A percentile compares a stretch with the other conserved stretches of the same genome.
phyloP scores from a whole-genome alignment of 257 asterid genomes.

The Linaria vulgaris region DNA sequence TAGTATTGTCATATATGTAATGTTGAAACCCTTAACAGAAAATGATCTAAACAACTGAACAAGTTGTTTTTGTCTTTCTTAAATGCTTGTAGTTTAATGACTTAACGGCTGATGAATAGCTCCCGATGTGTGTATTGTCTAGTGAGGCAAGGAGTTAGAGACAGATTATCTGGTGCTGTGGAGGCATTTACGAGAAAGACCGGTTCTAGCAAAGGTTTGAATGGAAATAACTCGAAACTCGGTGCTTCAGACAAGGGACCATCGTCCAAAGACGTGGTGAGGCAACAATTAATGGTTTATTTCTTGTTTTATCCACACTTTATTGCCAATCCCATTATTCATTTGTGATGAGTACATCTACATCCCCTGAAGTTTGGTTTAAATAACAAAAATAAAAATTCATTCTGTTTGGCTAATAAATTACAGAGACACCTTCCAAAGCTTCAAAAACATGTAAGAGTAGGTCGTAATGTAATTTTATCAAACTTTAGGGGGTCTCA shows the following conservation, averaged over 20 bases:
- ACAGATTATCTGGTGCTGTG: constrained; percentile 58
- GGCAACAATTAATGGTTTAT: constrained; percentile 14
- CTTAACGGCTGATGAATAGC: constrained; percentile 11
- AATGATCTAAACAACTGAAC: constrained; percentile 3
- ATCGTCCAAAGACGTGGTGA: constrained; percentile 73
- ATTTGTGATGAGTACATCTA: too few species aligned
- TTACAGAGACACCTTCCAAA: too few species aligned
- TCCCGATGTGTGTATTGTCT: constrained; percentile 16
- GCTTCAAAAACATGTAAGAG: too few species aligned
- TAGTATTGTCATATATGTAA: background rate
- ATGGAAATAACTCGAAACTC: constrained; percentile 57
- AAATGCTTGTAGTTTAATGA: background rate
- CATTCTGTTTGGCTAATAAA: too few species aligned
- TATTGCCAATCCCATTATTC: too few species aligned
- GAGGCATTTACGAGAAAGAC: constrained; percentile 71
- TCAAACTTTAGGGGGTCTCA: too few species aligned
- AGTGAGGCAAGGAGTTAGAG: constrained; percentile 70
- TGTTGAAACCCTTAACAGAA: too few species aligned
- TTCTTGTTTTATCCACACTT: background rate
- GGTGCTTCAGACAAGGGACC: constrained; percentile 56
- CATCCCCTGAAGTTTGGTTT: too few species aligned
- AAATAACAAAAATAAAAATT: too few species aligned
- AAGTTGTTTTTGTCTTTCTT: background rate
- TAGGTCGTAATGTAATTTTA: too few species aligned
- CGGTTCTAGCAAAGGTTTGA: constrained; percentile 49